These are phyloP conservation scores for Moesziomyces sp. DNA, from an alignment of 1,284 basidiomycete genomes.

Conservation along the genomic window DNA sequence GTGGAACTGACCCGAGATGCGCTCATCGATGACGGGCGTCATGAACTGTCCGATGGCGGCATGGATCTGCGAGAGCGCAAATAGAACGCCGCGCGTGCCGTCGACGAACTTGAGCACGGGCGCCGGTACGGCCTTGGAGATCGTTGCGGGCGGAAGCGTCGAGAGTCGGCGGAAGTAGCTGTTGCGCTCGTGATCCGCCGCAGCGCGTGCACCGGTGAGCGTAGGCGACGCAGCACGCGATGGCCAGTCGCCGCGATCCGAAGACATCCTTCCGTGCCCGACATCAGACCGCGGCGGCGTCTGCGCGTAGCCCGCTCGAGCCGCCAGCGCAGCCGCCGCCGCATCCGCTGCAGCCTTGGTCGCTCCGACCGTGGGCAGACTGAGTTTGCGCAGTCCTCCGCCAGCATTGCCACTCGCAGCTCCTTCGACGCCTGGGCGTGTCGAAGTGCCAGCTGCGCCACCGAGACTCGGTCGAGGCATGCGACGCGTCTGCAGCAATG, in stretches of 20 bases:
- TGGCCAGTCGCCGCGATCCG: conserved; percentile 30
- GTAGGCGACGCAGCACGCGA: conserved; percentile 39
- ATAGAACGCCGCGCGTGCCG: conserved; percentile 88
- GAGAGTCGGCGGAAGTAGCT: conserved; percentile 86
- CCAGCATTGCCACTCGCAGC: conserved; percentile 11
- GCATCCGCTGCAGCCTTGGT: conserved; percentile 61
- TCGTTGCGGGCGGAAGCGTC: conserved; percentile 77
- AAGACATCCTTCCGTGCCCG: conserved; percentile 39
- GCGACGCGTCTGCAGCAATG: conserved; percentile 24
- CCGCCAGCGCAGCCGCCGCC: conserved; percentile 50
- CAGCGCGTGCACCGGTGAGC: conserved; percentile 74
- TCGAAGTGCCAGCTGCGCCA: background rate
- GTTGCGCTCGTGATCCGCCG: conserved; percentile 75
- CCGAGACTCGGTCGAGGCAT: conserved; percentile 18
- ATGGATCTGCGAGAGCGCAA: conserved; percentile 91
- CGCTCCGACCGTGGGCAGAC: conserved; percentile 54
- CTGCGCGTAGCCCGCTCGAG: conserved; percentile 34
- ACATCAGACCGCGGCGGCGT: conserved; percentile 37
- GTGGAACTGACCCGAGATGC: conserved; percentile 70
- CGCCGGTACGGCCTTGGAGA: conserved; percentile 78
- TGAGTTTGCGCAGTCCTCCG: conserved; percentile 57
- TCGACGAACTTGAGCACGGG: conserved; percentile 82
- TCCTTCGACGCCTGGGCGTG: no score
- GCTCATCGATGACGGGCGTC: conserved; percentile 84
- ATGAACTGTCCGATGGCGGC: conserved; percentile 89